A percentile compares a stretch with the other conserved stretches of the same genome.
These are phyloP conservation scores for Phascolomyces articulosus DNA, from an alignment of 371 early-diverging fungal genomes.

Conservation along the genomic window DNA sequence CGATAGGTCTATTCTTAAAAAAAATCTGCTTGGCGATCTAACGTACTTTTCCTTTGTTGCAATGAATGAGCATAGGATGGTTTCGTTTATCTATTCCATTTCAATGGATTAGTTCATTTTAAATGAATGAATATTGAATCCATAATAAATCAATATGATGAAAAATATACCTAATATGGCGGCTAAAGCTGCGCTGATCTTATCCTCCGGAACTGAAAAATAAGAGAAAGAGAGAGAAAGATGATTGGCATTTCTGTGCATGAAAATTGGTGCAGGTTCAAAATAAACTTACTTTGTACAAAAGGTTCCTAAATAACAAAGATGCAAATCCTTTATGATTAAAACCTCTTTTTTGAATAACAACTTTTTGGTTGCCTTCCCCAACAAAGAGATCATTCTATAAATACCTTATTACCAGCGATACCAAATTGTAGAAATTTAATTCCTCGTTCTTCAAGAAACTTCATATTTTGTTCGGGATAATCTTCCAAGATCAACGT, in stretches of 20 bases:
- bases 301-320: slow-evolving; percentile 84
- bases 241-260: background rate
- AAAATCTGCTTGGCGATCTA: background rate
- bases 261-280: background rate
- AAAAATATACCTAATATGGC: slow-evolving; percentile 67
- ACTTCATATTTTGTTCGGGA: slow-evolving; percentile 89
- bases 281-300: slow-evolving; percentile 79
- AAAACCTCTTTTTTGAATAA: too few relatives aligned
- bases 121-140: too few relatives aligned
- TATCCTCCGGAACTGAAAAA: slow-evolving; percentile 81
- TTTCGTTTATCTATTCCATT: slow-evolving; percentile 68
- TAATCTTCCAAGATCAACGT: slow-evolving; percentile 94
- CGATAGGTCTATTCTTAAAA: too few relatives aligned
- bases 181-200: slow-evolving; percentile 85
- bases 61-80: slow-evolving; percentile 94
- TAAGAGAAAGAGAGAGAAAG: background rate
- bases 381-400: slow-evolving; percentile 48
- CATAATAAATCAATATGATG: background rate
- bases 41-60: slow-evolving; percentile 94
- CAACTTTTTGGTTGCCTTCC: too few relatives aligned
- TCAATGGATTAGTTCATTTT: too few relatives aligned
- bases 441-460: slow-evolving; percentile 85
- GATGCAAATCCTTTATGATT: background rate
- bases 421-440: slow-evolving; percentile 92
- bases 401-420: slow-evolving; percentile 96